Evolutionary conservation across 306 rosid species (phyloP).

Genomic region (Ormosia semicastrata): DNA sequence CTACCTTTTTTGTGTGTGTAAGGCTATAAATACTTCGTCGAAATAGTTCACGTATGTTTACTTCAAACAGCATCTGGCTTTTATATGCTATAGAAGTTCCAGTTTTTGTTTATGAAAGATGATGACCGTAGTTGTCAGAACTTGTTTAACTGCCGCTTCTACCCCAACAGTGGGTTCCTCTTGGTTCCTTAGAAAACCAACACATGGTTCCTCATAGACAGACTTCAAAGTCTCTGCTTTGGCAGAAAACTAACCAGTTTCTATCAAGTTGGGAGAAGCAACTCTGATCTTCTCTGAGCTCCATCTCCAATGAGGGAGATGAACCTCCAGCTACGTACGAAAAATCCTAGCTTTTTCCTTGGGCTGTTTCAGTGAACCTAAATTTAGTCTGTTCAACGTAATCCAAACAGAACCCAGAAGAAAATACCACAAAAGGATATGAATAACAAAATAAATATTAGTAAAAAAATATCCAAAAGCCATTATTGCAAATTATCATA

Average conservation of each 20-base stretch:
- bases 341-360: background rate
- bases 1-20: background rate
- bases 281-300: background rate
- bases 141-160: background rate
- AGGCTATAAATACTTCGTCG: background rate
- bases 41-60: background rate
- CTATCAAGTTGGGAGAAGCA: background rate
- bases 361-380: background rate
- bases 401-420: background rate
- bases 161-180: background rate
- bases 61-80: background rate
- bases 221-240: background rate
- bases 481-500: background rate
- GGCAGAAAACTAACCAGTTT: background rate
- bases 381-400: background rate
- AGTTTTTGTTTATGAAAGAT: constrained; percentile 1
- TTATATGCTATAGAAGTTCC: background rate
- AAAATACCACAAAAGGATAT: background rate
- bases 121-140: background rate
- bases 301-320: background rate
- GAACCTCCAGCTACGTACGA: background rate
- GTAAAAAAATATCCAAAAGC: background rate
- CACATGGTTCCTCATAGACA: background rate
- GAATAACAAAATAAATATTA: background rate
- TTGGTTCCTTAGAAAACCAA: background rate